Evolutionary conservation across 352 stramenopile species (phyloP), one percentile per base, ranked within the genome.

Genomic region (Phytophthora capsici): DNA sequence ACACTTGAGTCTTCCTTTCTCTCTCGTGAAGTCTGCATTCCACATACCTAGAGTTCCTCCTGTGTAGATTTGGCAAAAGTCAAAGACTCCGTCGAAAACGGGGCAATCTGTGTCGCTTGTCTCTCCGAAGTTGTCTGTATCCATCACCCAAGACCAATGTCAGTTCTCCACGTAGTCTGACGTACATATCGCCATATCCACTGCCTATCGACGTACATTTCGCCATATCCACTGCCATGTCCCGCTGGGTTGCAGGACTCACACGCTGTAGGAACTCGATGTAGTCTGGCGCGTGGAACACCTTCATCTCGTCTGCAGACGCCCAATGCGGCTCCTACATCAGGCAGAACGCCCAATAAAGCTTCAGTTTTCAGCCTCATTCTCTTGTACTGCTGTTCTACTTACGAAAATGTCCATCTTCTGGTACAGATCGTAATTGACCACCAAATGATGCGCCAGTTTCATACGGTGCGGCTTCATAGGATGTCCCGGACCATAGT

Each of bases 391-490:
- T 23, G 9, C 32, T 41, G 2, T 20, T 2, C 32, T 28, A 44
- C 56, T 55, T 75, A 94, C 86, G 82, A 99, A 99, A 32, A 99
- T 95, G 62, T 99, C 96, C 96, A 99, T 99, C 77, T 99, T 96
- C 38, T 93, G 91, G 73, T 99, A 99, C 20, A 99, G 75, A 20
- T 98, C 96, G 75, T 99, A 99, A 41, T 91, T 91, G 20, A 99
- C 80, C 30, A 99, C 90, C 1, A 99, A 83, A 67, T 99, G 95
- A 80, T 99, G 97, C 41, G 98, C 89, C 57, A 99, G 75, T 83
- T 98, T 98, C 28, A 99, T 84, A 32, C 98, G 92, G 53, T 93
- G 87, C 17, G 96, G 96, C 84, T 99, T 99, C 97, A 99, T 99
- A 22, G 97, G 97, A 76, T 99, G 96, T 50, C 91, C 69, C 53